These are phyloP conservation scores for Pseudoperonospora humuli DNA, from an alignment of 352 stramenopile genomes.

Conservation along the genomic window DNA sequence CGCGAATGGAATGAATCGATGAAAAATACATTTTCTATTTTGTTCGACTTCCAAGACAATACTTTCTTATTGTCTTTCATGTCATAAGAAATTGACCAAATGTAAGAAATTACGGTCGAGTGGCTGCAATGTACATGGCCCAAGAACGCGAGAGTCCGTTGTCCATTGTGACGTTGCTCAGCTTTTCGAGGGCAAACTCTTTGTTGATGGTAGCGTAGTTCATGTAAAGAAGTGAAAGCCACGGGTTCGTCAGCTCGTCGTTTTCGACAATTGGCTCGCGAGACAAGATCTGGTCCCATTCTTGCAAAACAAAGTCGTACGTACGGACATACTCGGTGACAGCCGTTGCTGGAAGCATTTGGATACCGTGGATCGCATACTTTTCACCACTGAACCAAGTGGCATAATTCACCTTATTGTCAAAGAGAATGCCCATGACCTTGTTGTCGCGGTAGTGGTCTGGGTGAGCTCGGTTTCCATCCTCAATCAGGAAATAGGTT, in stretches of 20 bases:
- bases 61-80: not conserved
- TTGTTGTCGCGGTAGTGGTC: slow-evolving; percentile 41
- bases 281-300: slow-evolving; percentile 43
- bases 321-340: slow-evolving; percentile 51
- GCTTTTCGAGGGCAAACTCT: slow-evolving; percentile 35
- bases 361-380: slow-evolving; percentile 70
- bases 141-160: slow-evolving; percentile 66
- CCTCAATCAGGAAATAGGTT: slow-evolving; percentile 44
- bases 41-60: slow-evolving; percentile 17
- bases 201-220: slow-evolving; percentile 72
- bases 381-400: slow-evolving; percentile 69
- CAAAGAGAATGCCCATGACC: slow-evolving; percentile 64
- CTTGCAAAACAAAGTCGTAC: slow-evolving; percentile 39
- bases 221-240: slow-evolving; percentile 69
- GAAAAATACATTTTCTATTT: slow-evolving; percentile 14
- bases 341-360: slow-evolving; percentile 65
- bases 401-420: slow-evolving; percentile 71
- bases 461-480: slow-evolving; percentile 33
- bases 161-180: slow-evolving; percentile 56
- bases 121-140: slow-evolving; percentile 69
- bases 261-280: slow-evolving; percentile 30
- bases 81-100: slow-evolving; percentile 10
- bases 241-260: slow-evolving; percentile 43
- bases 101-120: slow-evolving; percentile 17
- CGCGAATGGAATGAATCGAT: not conserved